Evolutionary conservation across 192 early-diverging fungal genomes (phyloP), one percentile per base, ranked within the genome.

Genomic region (Backusella macrospora): DNA sequence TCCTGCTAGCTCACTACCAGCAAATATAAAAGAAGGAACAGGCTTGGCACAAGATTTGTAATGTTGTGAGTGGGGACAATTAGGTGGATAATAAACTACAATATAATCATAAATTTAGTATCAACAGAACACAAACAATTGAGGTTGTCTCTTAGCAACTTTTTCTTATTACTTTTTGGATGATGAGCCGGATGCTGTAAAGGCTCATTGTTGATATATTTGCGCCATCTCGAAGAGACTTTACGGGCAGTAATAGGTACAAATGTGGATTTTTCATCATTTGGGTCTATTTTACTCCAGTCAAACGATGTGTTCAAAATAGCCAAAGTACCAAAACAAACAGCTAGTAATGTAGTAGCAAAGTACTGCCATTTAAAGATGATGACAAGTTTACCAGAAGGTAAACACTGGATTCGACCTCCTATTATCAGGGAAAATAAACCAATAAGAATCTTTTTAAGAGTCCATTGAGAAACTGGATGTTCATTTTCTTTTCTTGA

Each of bases 1-100:
- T 3, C 78, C 84, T 34, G 80, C 77, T 15, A 84, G 68, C 49
- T 86, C 84, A 18, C 82, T 83, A 44, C 84, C 84, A 52, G 84
- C 84, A 84, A 86, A 80, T 67, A 86, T 86, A 64, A 86, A 86
- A 47, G 82, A 82, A 13, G 84, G 84, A 12, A 86, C 80, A 64
- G 83, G 84, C 52, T 86, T 86, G 63, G 83, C 83, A 40, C 84
- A 86, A 6, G 67, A 46, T 47, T 66, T 66, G 34, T 79, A 79
- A 21, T 84, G 80, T 71, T 69, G 74, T 65, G 78, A 75, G 18
- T 76, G 73, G 48, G 76, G 79, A 59, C 83, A 85, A 12, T 76
- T 80, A 5, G 81, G 81, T 18, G 83, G 81, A 67, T 75, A 85
- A 49, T 85, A 85, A 42, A 85, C 76, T 77, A 63, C 2, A n/a